A percentile compares a stretch with the other conserved stretches of the same genome.
Conservation (phyloP, 768 basidiomycete genomes). For the Boletellus ananas region DNA sequence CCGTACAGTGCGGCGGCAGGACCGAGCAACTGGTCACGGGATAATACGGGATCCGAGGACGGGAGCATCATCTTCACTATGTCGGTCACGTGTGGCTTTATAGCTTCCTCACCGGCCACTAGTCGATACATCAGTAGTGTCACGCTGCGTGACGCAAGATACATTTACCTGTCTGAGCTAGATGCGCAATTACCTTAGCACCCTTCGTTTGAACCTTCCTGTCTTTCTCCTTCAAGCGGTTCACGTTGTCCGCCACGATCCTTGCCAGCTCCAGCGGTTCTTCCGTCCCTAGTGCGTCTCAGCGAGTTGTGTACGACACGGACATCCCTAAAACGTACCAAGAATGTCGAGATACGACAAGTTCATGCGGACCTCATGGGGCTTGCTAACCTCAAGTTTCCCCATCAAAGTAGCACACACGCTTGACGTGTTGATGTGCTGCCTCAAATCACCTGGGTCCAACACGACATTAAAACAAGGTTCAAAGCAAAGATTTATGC, state of each 20-base stretch:
- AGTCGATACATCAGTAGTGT: neutral
- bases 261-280: neutral
- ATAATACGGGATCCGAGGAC: neutral
- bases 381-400: slow-evolving; percentile 10
- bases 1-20: neutral
- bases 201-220: slow-evolving; percentile 6
- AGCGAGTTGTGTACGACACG: too few species aligned
- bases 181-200: neutral
- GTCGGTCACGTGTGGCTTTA: neutral
- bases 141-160: neutral
- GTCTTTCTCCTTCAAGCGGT: neutral
- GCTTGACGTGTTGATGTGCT: slow-evolving; percentile 5
- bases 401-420: slow-evolving; percentile 10
- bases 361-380: slow-evolving; percentile 16
- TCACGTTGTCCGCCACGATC: neutral
- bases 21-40: neutral
- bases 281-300: too few species aligned
- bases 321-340: slow-evolving; percentile 4
- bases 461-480: too few species aligned
- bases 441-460: slow-evolving; percentile 9
- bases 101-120: slow-evolving; percentile 2
- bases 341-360: slow-evolving; percentile 22
- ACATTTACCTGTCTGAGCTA: slow-evolving; percentile 9
- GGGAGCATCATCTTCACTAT: slow-evolving; percentile 6
- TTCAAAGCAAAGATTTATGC: too few species aligned